Evolutionary conservation across 345 rosid species (phyloP).

Genomic region (Ceriops decandra): DNA sequence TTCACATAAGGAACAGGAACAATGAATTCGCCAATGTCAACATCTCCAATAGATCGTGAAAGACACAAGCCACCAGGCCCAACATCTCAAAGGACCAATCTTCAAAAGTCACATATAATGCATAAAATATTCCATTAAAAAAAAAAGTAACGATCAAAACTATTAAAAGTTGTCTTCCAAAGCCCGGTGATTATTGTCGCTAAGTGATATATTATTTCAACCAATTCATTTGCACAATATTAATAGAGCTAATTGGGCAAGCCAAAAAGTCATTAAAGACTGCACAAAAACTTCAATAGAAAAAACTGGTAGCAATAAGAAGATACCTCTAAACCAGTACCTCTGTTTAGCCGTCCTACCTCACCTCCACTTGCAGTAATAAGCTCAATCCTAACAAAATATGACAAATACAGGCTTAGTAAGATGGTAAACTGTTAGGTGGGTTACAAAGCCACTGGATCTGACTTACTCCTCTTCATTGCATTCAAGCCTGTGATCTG

Average conservation of each 20-base stretch:
- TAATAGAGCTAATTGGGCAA: not conserved
- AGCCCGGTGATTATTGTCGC: not conserved
- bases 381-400: constrained; percentile 67
- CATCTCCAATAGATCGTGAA: constrained; percentile 96
- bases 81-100: constrained; percentile 98
- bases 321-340: constrained; percentile 95
- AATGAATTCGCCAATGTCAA: constrained; percentile 93
- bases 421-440: constrained; percentile 13
- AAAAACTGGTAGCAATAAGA: constrained; percentile 9
- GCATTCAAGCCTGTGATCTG: constrained; percentile 95
- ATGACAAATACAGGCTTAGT: constrained; percentile 17
- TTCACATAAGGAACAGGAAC: constrained; percentile 98
- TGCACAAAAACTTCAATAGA: not conserved
- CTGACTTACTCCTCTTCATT: constrained; percentile 87
- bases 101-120: constrained; percentile 20
- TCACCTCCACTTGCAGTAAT: constrained; percentile 98
- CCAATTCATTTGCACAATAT: no score
- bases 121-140: not conserved
- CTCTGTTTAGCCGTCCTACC: constrained; percentile 92
- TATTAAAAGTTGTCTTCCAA: not conserved
- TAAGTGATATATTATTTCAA: not conserved
- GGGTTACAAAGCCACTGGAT: constrained; percentile 8
- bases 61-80: constrained; percentile 99
- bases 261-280: not conserved
- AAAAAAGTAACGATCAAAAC: not conserved